Conservation (phyloP, 345 rosid genomes). For the Bretschneidera sinensis region DNA sequence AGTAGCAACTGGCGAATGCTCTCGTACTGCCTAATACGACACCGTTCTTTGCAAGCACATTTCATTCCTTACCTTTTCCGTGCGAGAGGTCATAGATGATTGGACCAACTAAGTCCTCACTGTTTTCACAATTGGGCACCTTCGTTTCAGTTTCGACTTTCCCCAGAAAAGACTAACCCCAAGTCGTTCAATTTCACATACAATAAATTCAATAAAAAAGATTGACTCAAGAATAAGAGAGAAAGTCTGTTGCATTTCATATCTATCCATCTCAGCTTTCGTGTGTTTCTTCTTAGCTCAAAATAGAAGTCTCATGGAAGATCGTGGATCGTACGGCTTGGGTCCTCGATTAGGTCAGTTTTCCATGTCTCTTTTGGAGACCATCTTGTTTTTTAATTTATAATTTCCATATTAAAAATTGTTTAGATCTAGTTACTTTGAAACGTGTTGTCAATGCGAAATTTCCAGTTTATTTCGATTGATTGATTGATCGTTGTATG, state of each 20-base stretch:
- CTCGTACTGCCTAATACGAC: not conserved
- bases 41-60: not conserved
- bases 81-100: not conserved
- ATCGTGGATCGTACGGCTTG: conserved; percentile 37
- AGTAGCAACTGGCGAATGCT: too few species aligned
- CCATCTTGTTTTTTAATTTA: not conserved
- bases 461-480: not conserved
- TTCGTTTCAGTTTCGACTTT: conserved; percentile 5
- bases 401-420: not conserved
- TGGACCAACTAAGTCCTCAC: conserved; percentile 4
- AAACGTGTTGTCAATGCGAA: not conserved
- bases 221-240: not conserved
- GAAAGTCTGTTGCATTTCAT: not conserved
- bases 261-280: conserved; percentile 14
- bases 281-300: not conserved
- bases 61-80: not conserved
- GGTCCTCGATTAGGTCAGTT: conserved; percentile 42
- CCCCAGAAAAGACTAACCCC: not conserved
- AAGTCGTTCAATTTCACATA: conserved; percentile 4
- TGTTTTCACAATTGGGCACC: not conserved
- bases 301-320: conserved; percentile 29
- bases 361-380: conserved; percentile 9
- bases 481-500: too few species aligned
- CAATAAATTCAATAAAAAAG: not conserved
- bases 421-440: not conserved